Conservation (phyloP, 352 stramenopile species). For the Pythium dissimile region DNA sequence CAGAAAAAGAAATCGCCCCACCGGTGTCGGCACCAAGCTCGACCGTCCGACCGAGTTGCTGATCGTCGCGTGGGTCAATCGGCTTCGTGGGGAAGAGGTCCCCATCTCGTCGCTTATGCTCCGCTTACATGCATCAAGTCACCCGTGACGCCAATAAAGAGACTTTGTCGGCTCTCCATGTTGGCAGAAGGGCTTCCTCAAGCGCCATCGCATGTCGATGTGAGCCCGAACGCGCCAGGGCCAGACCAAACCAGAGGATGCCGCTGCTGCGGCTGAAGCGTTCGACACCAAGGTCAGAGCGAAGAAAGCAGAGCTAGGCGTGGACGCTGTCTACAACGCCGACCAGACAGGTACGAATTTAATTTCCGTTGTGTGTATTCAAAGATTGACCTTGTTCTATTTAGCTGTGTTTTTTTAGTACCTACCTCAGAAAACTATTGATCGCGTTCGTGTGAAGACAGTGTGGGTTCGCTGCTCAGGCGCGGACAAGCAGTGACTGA, state of each 20-base stretch:
- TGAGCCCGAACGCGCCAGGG: background rate
- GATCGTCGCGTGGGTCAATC: background rate
- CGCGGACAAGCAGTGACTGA: conserved; percentile 21
- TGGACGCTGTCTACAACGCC: background rate
- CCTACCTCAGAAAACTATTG: conserved; percentile 27
- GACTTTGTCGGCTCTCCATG: background rate
- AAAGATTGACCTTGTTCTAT: background rate
- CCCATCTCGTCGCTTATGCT: background rate
- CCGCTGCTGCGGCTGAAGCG: background rate
- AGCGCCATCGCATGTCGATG: background rate
- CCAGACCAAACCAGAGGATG: background rate
- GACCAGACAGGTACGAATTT: background rate
- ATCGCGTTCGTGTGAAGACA: conserved; percentile 12
- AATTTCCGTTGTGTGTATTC: background rate
- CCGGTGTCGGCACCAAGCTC: no score
- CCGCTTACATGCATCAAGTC: background rate
- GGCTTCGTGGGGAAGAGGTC: background rate
- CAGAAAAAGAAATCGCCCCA: no score
- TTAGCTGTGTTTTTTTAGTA: conserved; percentile 28
- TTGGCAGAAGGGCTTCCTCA: background rate
- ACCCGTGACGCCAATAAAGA: background rate
- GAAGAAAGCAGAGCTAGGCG: background rate
- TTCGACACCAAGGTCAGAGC: background rate
- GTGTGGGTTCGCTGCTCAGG: conserved; percentile 26
- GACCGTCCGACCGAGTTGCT: background rate